Evolutionary conservation across 1,284 basidiomycete genomes (phyloP), one percentile per base, ranked within the genome.

Genomic region (Melampsora americana): DNA sequence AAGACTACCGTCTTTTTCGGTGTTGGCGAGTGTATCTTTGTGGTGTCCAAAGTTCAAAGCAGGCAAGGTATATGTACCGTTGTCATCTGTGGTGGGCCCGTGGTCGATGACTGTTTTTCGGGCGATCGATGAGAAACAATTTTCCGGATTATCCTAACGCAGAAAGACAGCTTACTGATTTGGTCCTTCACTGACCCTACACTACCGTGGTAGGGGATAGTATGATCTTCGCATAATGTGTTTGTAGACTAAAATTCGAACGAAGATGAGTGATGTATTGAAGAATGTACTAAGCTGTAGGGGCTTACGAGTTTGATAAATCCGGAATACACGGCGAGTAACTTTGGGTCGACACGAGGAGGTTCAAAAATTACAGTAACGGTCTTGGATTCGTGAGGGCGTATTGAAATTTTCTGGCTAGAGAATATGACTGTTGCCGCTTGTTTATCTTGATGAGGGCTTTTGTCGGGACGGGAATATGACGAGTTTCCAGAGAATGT

Each of bases 271-370:
- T 18, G 32, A 20, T 20, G 44, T 7, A 5, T 16, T 18, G 16
- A 67, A 0, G 11, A 23, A 75, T 30, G 18, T 9, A 16, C 50
- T 42, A 12, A 23, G 7, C 14, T 66, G 16, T 42, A 5, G 18
- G 14, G 12, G 46, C 65, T 42, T 18, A 76, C 66, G 23, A 76
- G 32, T 46, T 65, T 67, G 50, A 76, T 64, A 30, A 68, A 76
- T 35, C 73, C 73, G 18, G 73, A 76, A 76, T 69, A 76, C 3
- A 76, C 73, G 7, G 28, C 23, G 20, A 76, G 30, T 53, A 50
- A 32, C 11, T 75, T 35, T 35, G 72, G 48, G n/a, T 50, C 30
- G 16, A 69, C 48, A 53, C 53, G 56, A 16, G 73, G 73, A 20
- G 56, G 42, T 14, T 56, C 23, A 56, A 76, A 61, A 7, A 26